Conservation (phyloP, 345 rosid genomes). For the Populus ilicifolia region DNA sequence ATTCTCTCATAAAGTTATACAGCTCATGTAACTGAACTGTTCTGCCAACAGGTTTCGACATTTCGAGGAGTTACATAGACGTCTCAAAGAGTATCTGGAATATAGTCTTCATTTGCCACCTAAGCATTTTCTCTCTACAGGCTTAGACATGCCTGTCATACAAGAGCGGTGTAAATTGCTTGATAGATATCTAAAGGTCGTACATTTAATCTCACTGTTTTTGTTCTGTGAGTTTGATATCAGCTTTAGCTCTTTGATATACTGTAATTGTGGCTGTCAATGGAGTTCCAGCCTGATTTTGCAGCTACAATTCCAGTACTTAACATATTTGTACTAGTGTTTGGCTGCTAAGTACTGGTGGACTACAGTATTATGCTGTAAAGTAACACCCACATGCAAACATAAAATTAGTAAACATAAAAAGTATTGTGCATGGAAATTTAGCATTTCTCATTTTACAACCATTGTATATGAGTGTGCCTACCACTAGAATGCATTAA, state of each 20-base stretch:
- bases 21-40: slow-evolving; percentile 11
- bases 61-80: slow-evolving; percentile 98
- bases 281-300: background rate
- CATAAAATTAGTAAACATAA: background rate
- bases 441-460: background rate
- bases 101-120: slow-evolving; percentile 95
- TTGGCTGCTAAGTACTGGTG: background rate
- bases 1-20: background rate
- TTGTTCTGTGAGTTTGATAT: background rate
- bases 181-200: slow-evolving; percentile 82
- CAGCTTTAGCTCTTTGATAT: background rate
- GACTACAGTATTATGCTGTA: background rate
- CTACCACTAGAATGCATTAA: too few species aligned
- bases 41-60: slow-evolving; percentile 71
- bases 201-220: slow-evolving; percentile 14
- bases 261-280: background rate
- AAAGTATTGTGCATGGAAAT: background rate
- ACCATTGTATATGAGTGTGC: too few species aligned
- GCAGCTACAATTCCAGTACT: background rate
- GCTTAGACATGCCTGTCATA: slow-evolving; percentile 75
- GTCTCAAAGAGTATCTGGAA: slow-evolving; percentile 82
- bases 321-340: background rate
- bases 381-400: background rate
- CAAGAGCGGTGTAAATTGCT: slow-evolving; percentile 88
- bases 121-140: slow-evolving; percentile 92